These are phyloP conservation scores for Gossypium raimondii DNA, from an alignment of 345 rosid species.

Conservation along the genomic window DNA sequence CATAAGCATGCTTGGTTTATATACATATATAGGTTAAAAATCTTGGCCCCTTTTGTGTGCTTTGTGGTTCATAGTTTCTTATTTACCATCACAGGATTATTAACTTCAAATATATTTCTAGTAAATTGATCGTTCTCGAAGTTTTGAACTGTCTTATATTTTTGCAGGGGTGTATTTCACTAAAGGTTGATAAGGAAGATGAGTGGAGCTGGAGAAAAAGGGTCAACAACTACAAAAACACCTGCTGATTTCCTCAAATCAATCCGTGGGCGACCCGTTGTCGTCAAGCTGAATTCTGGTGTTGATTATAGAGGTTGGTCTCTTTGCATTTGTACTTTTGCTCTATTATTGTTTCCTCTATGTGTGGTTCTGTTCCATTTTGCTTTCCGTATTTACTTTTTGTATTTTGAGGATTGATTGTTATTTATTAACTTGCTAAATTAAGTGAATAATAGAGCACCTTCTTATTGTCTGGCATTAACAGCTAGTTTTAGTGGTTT, in stretches of 20 bases:
- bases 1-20: not conserved
- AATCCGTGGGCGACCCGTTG: constrained; percentile 91
- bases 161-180: not conserved
- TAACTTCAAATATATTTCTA: not conserved
- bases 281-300: constrained; percentile 89
- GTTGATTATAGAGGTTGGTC: constrained; percentile 78
- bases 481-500: not conserved
- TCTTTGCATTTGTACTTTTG: not conserved
- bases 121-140: not conserved
- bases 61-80: not conserved
- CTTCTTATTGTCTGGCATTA: not conserved
- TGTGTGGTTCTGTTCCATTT: not conserved
- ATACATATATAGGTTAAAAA: not conserved
- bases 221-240: constrained; percentile 45
- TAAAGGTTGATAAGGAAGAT: constrained; percentile 25
- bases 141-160: not conserved
- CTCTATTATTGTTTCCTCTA: not conserved
- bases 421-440: not conserved
- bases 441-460: not conserved
- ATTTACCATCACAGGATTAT: not conserved
- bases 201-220: constrained; percentile 67
- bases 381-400: not conserved
- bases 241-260: constrained; percentile 97
- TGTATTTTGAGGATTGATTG: not conserved
- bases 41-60: not conserved